phyloP scores from a whole-genome alignment of 2,329 filamentous ascomycete species.

The Exserohilum rostratum region DNA sequence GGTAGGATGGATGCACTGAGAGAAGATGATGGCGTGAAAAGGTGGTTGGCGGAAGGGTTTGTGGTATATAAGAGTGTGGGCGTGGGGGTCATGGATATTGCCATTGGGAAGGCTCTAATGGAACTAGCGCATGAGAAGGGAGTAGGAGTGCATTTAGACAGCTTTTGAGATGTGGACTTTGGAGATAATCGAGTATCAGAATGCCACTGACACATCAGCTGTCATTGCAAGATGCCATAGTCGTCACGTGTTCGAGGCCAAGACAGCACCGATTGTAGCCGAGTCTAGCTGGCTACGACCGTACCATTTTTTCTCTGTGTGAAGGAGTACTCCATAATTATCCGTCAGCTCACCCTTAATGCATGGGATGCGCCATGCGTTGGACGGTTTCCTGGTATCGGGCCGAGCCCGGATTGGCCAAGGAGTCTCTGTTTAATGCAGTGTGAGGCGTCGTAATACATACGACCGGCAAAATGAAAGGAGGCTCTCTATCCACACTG shows the following conservation, averaged over 20 bases:
- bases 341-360: not conserved
- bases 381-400: not conserved
- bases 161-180: conserved; percentile 12
- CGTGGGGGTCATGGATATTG: conserved; percentile 58
- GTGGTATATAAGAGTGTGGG: conserved; percentile 60
- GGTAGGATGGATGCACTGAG: conserved; percentile 9
- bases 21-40: not conserved
- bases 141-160: conserved; percentile 14
- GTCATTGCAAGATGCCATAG: too few relatives aligned
- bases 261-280: not conserved
- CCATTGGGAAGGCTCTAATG: conserved; percentile 44
- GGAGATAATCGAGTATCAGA: too few relatives aligned
- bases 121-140: conserved; percentile 22
- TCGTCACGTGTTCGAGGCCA: too few relatives aligned
- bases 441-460: not conserved
- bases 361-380: not conserved
- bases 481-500: not conserved
- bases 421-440: not conserved
- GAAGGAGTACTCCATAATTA: not conserved
- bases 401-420: not conserved
- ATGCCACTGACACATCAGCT: too few relatives aligned
- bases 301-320: not conserved
- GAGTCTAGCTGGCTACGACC: not conserved
- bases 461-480: not conserved
- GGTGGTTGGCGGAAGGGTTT: conserved; percentile 43